Evolutionary conservation across 495 filamentous ascomycete genomes (phyloP), one percentile per base, ranked within the genome.

Genomic region (Gamarada debralockiae): DNA sequence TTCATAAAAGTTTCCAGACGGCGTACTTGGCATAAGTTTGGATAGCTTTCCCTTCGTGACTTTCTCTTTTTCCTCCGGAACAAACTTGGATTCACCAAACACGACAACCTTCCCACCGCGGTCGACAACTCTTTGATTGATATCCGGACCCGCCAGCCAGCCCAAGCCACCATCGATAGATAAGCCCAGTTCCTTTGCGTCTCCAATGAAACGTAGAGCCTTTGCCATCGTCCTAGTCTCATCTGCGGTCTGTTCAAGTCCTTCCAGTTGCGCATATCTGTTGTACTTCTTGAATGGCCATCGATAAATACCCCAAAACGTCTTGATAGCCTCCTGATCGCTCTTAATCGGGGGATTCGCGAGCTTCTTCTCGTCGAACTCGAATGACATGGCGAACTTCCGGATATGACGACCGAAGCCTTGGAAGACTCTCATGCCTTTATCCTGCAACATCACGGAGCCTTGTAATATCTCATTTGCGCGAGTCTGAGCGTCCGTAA

Each of bases 81-180:
- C 39, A 20, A 59, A 61, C 49, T 41, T 53, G 2, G 61, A 56
- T 13, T 46, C n/a, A 4, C 58, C 58, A 45, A 64, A 64, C 13
- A 61, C 61, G 1, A 21, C 12, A 40, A 44, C 29, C 10, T 59
- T 61, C 21, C 46, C 37, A 6, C 20, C 29, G 1, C 38, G 37
- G 2, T 55, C 40, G 10, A 39, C 5, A 10, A 55, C 53, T 34
- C 33, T 33, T 17, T 33, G 42, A 17, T 59, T 61, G 18, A 42
- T 33, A 54, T 61, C 58, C 10, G 61, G 61, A 13, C 61, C 62
- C 40, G 56, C 29, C 14, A 83, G 68, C 72, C 78, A 83, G 12
- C 81, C 80, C 8, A 83, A 60, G 25, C 80, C 78, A 43, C 73
- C 75, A 44, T 79, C 77, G 13, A 82, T 60, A 12, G 74, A 80